These are phyloP conservation scores for Pythium brassicae DNA, from an alignment of 352 stramenopile genomes.

Conservation along the genomic window DNA sequence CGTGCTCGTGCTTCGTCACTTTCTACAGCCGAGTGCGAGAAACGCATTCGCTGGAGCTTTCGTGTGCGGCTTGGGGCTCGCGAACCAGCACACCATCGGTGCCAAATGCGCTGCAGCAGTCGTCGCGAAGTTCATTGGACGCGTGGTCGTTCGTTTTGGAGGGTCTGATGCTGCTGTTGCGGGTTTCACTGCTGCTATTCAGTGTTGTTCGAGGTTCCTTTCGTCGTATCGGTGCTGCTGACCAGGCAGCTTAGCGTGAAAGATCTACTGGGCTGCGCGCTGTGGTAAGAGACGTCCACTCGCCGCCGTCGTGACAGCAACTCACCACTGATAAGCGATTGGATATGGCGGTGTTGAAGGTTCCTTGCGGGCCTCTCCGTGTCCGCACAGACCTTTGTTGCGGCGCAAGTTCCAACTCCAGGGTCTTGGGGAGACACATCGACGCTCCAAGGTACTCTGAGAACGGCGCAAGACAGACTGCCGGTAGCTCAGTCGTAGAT, in stretches of 20 bases:
- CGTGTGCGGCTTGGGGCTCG: slow-evolving; percentile 84
- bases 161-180: not conserved
- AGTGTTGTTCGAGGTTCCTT: slow-evolving; percentile 87
- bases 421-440: slow-evolving; percentile 91
- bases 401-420: slow-evolving; percentile 21
- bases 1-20: slow-evolving; percentile 40
- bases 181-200: not conserved
- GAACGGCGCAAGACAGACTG: not conserved
- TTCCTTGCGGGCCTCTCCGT: slow-evolving; percentile 29
- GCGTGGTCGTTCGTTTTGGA: not conserved
- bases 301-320: not conserved
- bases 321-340: not conserved
- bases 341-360: slow-evolving; percentile 12
- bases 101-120: not conserved
- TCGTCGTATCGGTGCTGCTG: slow-evolving; percentile 58
- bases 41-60: slow-evolving; percentile 62
- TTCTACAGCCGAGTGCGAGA: slow-evolving; percentile 9
- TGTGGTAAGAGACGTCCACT: slow-evolving; percentile 16
- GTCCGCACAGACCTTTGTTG: slow-evolving; percentile 28
- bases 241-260: slow-evolving; percentile 15
- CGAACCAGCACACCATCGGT: slow-evolving; percentile 92
- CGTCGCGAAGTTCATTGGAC: not conserved
- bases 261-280: slow-evolving; percentile 16
- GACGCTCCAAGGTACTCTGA: slow-evolving; percentile 44
- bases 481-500: not conserved